Evolutionary conservation across 129 eudicot species (phyloP), one percentile per base, ranked within the genome.

Genomic region (Dittrichia graveolens): DNA sequence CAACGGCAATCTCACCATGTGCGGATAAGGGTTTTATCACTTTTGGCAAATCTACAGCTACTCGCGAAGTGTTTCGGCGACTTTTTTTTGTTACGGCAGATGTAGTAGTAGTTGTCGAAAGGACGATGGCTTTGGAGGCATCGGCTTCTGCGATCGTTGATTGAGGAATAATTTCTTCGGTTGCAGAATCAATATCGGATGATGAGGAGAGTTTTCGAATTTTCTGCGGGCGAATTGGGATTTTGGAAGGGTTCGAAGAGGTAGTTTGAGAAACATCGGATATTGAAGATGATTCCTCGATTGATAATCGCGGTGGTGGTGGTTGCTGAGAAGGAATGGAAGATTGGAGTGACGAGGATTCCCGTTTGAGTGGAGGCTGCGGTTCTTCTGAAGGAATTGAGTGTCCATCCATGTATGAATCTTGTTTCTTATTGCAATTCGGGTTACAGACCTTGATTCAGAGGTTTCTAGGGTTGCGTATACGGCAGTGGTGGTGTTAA

Each of bases 221-320:
- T 71, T 94, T 94, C 19, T 76, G 95, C 11, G 98, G 98, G 31
- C 98, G 98, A 44, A 91, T 85, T 41, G 95, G 96, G 78, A 94
- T 91, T 81, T 94, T 94, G 43, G 98, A 61, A 8, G 95, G 90
- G 80, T 85, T 83, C 5, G 85, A 50, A 11, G 75, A 61, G 65
- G 77, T 48, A 34, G 69, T 76, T 50, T 69, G 80, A 38, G 86
- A 61, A 71, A 69, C 66, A 60, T 82, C 85, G 42, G 76, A 4
- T 9, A 65, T 18, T 44, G 63, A 5, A 0, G 76, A 48, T 12
- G 67, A 7, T 10, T 46, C 57, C 5, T 75, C 53, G 4, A 54
- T 18, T 8, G 73, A 74, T 24, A 18, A 79, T n/a, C 48, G 72
- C 16, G 75, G 50, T 44, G 75, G 76, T 12, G 69, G 76, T 49